Base-by-base conservation (phyloP, 1,284 basidiomycete species). In the Fomes fomentarius region DNA sequence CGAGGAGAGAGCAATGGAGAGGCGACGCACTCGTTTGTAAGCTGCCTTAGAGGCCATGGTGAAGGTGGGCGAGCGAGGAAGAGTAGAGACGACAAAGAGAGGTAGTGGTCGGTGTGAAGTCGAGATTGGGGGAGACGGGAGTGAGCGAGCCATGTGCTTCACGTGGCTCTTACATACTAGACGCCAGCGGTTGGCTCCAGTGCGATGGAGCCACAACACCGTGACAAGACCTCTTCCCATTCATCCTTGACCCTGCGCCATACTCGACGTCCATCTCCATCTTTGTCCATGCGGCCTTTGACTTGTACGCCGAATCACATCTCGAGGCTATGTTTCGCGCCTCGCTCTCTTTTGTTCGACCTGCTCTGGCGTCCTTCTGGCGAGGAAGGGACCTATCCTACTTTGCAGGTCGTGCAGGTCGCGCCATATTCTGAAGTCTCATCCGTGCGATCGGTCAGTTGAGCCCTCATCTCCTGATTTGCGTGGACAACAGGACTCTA, bases 21-120 rank as follows among this genome's bases (percentile, higher is more conserved):
- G 56, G 25, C 25, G 40, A 76, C 87, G 57, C 74, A 92, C 89
- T 67, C 90, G 87, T 77, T 90, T 93, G 71, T 88, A 82, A 52
- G 90, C 90, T 52, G 89, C 86, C 77, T 93, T 93, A 68, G 83
- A 87, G 43, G 91, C 89, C 91, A 93, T 93, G 57, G 43, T 10
- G 33, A 34, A 41, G 30, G 45, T 35, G 38, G 50, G 25, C 22
- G 45, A 12, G 38, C 30, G 33, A 39, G 33, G 24, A 52, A 17
- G 30, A 31, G 49, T 30, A 34, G 35, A 26, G 47, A 30, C 28
- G 28, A 12, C 7, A 30, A 12, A 30, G 39, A n/a, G 47, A 38
- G 58, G 50, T 61, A 53, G 57, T 59, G 44, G 59, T 55, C 26
- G 38, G 43, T 40, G 53, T 47, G 56, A 55, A 51, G 51, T 31